phyloP scores from a whole-genome alignment of 225 moss, liverwort and hornwort species.

The Thuidium tamariscinum region DNA sequence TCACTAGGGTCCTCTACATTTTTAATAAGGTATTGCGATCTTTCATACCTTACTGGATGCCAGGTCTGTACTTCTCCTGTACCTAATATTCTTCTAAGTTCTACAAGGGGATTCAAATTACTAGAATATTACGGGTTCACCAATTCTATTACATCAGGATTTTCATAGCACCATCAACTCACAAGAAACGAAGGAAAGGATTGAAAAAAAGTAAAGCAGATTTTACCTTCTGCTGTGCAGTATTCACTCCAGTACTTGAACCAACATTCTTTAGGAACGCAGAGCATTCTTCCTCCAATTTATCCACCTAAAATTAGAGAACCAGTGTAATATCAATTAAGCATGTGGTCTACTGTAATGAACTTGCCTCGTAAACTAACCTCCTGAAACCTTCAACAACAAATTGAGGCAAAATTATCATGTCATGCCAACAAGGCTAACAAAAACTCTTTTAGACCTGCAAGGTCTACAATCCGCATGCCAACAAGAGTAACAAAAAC shows the following conservation, averaged over 20 bases:
- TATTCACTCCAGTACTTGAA: conserved; percentile 12
- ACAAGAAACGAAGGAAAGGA: background rate
- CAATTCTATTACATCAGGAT: background rate
- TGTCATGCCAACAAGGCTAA: background rate
- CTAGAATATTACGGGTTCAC: background rate
- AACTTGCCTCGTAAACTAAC: background rate
- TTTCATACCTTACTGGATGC: background rate
- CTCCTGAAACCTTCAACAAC: background rate
- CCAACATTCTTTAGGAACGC: conserved; percentile 19
- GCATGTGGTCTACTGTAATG: background rate
- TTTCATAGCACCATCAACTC: background rate
- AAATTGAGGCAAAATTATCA: background rate
- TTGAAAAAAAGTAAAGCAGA: background rate
- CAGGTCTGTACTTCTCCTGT: background rate
- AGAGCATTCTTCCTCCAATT: conserved; percentile 60
- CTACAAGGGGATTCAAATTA: background rate
- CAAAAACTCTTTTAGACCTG: background rate
- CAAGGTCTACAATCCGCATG: background rate
- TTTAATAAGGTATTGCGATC: background rate
- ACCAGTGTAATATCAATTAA: background rate
- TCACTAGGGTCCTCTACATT: background rate
- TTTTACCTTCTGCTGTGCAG: conserved; percentile 44
- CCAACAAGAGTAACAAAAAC: background rate
- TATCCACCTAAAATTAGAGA: conserved; percentile 21
- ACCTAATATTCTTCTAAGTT: background rate